Evolutionary conservation across 305 asterid species (phyloP), one percentile per base, ranked within the genome.

Genomic region (Solanum hybrid): DNA sequence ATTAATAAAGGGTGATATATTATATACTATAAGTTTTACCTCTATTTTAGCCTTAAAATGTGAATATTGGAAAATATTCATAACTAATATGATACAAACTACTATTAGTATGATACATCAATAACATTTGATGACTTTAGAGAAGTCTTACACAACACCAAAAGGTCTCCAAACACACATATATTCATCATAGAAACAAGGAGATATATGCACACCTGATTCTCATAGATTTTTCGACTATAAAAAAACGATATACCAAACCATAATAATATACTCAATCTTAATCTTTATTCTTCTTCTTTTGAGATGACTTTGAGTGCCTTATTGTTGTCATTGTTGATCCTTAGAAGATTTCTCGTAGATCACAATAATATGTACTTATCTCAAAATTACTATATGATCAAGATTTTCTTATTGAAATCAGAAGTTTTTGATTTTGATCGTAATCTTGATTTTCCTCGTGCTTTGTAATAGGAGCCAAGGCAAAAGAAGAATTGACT

Each of bases 391-490:
- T 57, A 36, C 79, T 87, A n/a, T n/a, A n/a, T 36, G 65, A 87
- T 87, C 36, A 22, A 77, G 33, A n/a, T 12, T 1, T 38, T 80
- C 15, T 38, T 38, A 9, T 22, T 87, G 14, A 76, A n/a, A 27
- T 90, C 22, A 81, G 70, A 57, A 20, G 32, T 68, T 6, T 61
- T 75, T 86, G 31, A 80, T 73, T 90, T 73, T 87, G 92, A 89
- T 84, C 83, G 73, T 73, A 32, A 57, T 79, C 91, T 79, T 82
- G 92, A 89, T 84, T 86, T 79, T 83, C 36, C 80, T 91, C 91
- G 11, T 39, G 41, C 41, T 82, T 34, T 77, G 86, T 27, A 22
- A 41, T 45, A 6, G 87, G 91, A 89, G 82, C 90, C 89, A 89
- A 37, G 79, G 78, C 70, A 65, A 81, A 31, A 5, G 92, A 83